Evolutionary conservation across 1,284 basidiomycete genomes (phyloP).

Genomic region (Tilletia horrida): DNA sequence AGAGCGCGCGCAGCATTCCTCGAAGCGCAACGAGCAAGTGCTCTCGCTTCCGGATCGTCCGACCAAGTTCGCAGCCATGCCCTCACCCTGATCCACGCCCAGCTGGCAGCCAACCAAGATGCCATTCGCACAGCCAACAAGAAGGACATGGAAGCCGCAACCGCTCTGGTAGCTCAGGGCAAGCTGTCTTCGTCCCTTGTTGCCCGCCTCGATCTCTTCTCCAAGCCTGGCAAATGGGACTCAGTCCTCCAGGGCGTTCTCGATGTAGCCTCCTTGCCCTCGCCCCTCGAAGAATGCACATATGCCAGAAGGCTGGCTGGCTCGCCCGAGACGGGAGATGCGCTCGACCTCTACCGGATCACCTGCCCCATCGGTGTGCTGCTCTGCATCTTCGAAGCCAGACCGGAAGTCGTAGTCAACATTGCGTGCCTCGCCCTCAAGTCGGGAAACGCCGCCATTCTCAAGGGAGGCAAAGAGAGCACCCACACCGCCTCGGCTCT

Average conservation of each 20-base stretch:
- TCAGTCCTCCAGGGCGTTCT: conserved; percentile 83
- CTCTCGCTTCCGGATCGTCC: conserved; percentile 2
- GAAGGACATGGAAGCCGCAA: conserved; percentile 60
- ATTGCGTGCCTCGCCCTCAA: conserved; percentile 95
- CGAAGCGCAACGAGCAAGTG: conserved; percentile 9
- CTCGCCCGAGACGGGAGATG: conserved; percentile 12
- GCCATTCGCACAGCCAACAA: conserved; percentile 41
- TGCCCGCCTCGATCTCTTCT: conserved; percentile 78
- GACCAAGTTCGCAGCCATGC: conserved; percentile 7
- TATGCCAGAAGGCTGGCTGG: conserved; percentile 80
- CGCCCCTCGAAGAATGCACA: conserved; percentile 80
- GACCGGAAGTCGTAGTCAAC: conserved; percentile 97
- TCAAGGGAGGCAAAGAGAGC: conserved; percentile 51
- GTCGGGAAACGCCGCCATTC: conserved; percentile 66
- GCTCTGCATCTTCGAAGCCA: conserved; percentile 93
- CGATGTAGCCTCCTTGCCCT: conserved; percentile 79
- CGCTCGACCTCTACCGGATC: conserved; percentile 81
- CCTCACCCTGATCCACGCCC: conserved; percentile 10
- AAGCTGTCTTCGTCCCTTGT: conserved; percentile 77
- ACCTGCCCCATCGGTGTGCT: conserved; percentile 96
- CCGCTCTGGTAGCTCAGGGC: conserved; percentile 72
- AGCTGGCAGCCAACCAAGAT: not conserved
- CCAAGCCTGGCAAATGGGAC: conserved; percentile 81
- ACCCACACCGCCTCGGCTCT: conserved; percentile 38
- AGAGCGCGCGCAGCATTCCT: conserved; percentile 9